These are phyloP conservation scores for Alopecurus myosuroides DNA, from an alignment of 176 grass and related monocot genomes.

Conservation along the genomic window DNA sequence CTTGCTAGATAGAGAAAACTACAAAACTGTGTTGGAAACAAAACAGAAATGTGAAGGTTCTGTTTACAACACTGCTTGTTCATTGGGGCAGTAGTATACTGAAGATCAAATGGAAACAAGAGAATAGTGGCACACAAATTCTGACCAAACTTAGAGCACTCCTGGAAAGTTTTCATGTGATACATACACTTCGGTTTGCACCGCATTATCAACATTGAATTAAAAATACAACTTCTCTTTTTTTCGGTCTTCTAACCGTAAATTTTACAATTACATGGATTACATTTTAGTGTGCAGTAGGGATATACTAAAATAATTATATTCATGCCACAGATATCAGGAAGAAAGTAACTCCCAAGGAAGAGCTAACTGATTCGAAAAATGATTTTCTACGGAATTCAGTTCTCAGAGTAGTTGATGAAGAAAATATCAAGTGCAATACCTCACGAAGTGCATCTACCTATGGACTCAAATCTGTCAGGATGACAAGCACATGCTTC, in stretches of 20 bases:
- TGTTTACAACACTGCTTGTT: neutral
- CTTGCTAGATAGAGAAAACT: neutral
- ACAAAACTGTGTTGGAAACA: neutral
- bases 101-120: neutral
- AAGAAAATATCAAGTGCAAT: no score
- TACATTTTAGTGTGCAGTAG: neutral
- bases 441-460: conserved; percentile 90
- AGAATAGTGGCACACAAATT: neutral
- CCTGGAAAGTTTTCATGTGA: neutral
- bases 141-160: neutral
- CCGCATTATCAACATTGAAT: neutral
- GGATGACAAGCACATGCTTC: conserved; percentile 90
- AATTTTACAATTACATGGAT: neutral
- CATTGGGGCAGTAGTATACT: neutral
- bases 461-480: conserved; percentile 96
- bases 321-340: neutral
- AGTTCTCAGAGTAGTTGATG: no score
- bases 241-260: neutral
- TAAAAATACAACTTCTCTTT: neutral
- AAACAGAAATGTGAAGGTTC: neutral
- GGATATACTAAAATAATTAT: neutral
- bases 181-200: neutral
- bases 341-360: neutral
- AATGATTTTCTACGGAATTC: neutral
- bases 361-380: neutral